These are phyloP conservation scores for Udeniomyces megalosporus DNA, from an alignment of 768 basidiomycete genomes.

Conservation along the genomic window DNA sequence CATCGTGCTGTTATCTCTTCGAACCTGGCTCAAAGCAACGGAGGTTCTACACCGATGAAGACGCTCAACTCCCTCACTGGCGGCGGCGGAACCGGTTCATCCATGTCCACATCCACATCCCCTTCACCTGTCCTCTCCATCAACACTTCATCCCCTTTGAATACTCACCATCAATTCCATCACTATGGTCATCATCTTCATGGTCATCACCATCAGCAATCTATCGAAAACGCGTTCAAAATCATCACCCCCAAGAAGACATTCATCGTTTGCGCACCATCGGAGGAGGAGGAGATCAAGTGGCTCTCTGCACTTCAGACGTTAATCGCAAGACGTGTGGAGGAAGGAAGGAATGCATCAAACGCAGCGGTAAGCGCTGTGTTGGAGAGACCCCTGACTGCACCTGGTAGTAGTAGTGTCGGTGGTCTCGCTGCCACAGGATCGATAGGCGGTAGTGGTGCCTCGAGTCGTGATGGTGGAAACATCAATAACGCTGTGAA, in stretches of 20 bases:
- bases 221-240: slow-evolving; percentile 67
- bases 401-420: too few species aligned
- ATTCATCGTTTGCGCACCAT: slow-evolving; percentile 75
- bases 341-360: not conserved
- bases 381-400: not conserved
- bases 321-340: slow-evolving; percentile 44
- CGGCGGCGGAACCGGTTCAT: too few species aligned
- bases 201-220: too few species aligned
- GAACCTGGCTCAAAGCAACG: too few species aligned
- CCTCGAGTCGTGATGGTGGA: too few species aligned
- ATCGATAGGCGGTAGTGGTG: too few species aligned
- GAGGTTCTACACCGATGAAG: not conserved
- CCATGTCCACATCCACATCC: too few species aligned
- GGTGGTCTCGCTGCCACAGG: too few species aligned
- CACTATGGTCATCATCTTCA: slow-evolving; percentile 22
- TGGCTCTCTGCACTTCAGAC: slow-evolving; percentile 93
- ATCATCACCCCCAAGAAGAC: slow-evolving; percentile 88
- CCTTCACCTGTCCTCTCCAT: too few species aligned
- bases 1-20: too few species aligned
- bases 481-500: too few species aligned
- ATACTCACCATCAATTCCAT: not conserved
- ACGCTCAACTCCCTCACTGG: not conserved
- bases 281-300: slow-evolving; percentile 93
- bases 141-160: too few species aligned
- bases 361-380: not conserved